Evolutionary conservation across 2,329 filamentous ascomycete species (phyloP).

Genomic region (Rhinocladiella similis): DNA sequence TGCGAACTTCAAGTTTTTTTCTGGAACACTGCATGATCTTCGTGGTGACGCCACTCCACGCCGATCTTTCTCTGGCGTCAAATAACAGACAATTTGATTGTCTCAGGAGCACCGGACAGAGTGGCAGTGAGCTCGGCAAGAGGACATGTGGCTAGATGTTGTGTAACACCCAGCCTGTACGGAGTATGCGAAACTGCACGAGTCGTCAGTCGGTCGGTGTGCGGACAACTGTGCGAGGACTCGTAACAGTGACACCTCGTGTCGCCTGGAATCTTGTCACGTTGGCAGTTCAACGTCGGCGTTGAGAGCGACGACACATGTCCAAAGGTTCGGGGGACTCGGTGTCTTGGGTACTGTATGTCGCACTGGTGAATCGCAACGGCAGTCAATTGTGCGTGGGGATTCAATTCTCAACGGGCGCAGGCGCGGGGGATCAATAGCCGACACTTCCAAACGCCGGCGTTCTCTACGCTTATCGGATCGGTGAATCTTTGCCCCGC

Average conservation of each 20-base stretch:
- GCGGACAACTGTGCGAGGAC: no score
- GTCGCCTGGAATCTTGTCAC: not conserved
- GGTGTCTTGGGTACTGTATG: no score
- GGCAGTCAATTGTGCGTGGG: no score
- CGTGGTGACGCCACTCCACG: not conserved
- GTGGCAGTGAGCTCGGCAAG: not conserved
- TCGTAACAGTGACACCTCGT: no score
- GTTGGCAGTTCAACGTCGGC: not conserved
- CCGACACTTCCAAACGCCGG: no score
- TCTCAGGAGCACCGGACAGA: not conserved
- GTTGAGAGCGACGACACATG: not conserved
- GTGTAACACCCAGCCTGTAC: not conserved
- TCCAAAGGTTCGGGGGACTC: no score
- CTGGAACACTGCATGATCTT: not conserved
- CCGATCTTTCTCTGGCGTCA: not conserved
- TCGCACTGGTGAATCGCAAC: no score
- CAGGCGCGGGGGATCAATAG: no score
- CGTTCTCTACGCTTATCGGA: not conserved
- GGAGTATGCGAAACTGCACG: no score
- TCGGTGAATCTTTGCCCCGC: slow-evolving; percentile 1
- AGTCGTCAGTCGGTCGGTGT: no score
- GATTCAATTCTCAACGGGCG: no score
- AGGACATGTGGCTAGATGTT: not conserved
- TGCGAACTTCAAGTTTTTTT: not conserved
- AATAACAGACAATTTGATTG: not conserved